A percentile compares a stretch with the other conserved stretches of the same genome.
phyloP scores from a whole-genome alignment of 768 basidiomycete genomes.

The Pluteus cervinus region DNA sequence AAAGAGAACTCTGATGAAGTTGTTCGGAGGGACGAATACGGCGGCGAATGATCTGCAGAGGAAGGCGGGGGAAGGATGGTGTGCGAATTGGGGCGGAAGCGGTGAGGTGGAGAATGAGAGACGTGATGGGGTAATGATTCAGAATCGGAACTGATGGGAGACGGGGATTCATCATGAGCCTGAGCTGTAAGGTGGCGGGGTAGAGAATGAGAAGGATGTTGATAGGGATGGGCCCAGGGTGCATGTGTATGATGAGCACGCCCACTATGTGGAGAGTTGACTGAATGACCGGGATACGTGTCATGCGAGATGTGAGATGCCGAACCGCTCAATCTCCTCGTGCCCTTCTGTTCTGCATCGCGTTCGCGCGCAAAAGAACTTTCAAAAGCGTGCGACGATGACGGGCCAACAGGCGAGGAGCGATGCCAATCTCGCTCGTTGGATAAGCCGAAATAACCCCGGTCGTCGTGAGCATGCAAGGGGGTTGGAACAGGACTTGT shows the following conservation, averaged over 20 bases:
- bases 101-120: conserved; percentile 27
- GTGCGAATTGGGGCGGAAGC: conserved; percentile 22
- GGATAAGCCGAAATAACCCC: conserved; percentile 33
- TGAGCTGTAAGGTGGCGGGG: conserved; percentile 20
- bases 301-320: conserved; percentile 46
- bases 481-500: conserved; percentile 51
- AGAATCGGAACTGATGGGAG: conserved; percentile 67
- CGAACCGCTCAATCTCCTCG: conserved; percentile 49
- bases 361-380: conserved; percentile 13
- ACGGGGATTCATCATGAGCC: conserved; percentile 53
- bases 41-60: conserved; percentile 23
- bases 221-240: conserved; percentile 38
- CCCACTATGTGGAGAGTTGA: conserved; percentile 8
- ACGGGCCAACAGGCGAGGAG: conserved; percentile 6
- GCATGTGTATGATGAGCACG: conserved; percentile 21
- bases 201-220: conserved; percentile 31
- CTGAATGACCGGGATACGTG: conserved; percentile 13
- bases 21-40: conserved; percentile 22
- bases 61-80: conserved; percentile 12
- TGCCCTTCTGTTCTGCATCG: conserved; percentile 15
- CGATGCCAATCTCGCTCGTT: conserved; percentile 30
- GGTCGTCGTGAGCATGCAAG: conserved; percentile 30
- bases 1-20: conserved; percentile 29
- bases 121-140: conserved; percentile 34
- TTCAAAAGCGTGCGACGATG: conserved; percentile 5